Evolutionary conservation across 2,329 filamentous ascomycete species (phyloP), one percentile per base, ranked within the genome.

Genomic region (Fusarium falciforme): DNA sequence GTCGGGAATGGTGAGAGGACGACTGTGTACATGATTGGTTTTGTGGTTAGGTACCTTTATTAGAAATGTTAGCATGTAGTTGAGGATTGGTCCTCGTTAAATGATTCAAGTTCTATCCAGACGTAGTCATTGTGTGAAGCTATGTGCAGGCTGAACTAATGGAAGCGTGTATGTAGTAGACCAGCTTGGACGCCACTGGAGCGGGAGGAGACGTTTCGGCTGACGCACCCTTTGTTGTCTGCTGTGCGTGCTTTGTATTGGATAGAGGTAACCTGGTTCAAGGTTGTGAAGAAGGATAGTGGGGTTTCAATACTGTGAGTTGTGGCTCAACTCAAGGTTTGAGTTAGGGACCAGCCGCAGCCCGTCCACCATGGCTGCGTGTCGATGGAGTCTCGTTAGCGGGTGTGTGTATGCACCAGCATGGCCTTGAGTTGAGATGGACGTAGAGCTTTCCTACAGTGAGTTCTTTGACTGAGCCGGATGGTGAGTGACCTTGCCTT

Each of bases 1-100:
- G 12, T 33, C 25, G 38, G 47, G 59, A 58, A 33, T 40, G 64
- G 57, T 52, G 22, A 35, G 40, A 20, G 33, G 42, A 64, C 42
- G 61, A 60, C 44, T 29, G 58, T 36, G 42, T 67, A 67, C 49
- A 64, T 64, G 64, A 62, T 62, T 67, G 16, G 27, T n/a, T n/a
- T 57, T 8, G 31, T 7, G 36, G 47, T 20, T 54, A 31, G 25
- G 47, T 5, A 31, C 27, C 11, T 54, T 54, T 31, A 29, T 57
- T 57, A 57, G 52, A 35, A 57, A 57, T 57, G 52, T 57, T 5
- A 33, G 31, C 33, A 57, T 20, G 52, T 29, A 57, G 33, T 57
- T 57, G 52, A 57, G 33, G 52, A 25, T 20, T 25, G 5, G 6
- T 54, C 47, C 47, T 54, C 27, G 47, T 54, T 29, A 31, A 54